These are phyloP conservation scores for Mortierella claussenii DNA, from an alignment of 192 early-diverging fungal genomes.

Conservation along the genomic window DNA sequence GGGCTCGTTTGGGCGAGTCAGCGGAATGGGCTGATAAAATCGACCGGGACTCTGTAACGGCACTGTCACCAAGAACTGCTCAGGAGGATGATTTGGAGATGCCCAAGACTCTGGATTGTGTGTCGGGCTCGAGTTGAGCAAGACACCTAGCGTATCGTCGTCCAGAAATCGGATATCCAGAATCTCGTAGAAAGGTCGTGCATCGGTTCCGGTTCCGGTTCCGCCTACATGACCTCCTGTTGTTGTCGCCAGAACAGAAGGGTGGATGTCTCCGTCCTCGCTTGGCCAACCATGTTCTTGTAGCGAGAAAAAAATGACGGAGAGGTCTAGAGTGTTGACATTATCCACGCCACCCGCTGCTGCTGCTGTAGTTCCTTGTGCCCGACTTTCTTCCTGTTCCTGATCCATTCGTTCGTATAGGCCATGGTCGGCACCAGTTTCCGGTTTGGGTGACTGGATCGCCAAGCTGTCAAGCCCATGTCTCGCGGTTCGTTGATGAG, in stretches of 20 bases:
- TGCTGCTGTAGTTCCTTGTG: neutral
- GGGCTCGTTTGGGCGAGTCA: no score
- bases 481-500: neutral
- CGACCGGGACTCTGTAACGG: slow-evolving; percentile 8
- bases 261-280: neutral
- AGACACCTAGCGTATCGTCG: slow-evolving; percentile 10
- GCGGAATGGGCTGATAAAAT: slow-evolving; percentile 1
- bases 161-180: slow-evolving; percentile 20
- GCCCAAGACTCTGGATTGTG: no score
- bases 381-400: neutral
- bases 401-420: no score
- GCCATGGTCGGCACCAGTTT: neutral
- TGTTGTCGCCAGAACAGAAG: neutral
- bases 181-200: slow-evolving; percentile 1
- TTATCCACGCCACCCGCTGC: neutral
- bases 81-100: neutral
- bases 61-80: slow-evolving; percentile 15
- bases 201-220: no score
- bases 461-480: neutral
- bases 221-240: neutral
- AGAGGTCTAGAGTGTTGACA: neutral
- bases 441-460: neutral
- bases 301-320: slow-evolving; percentile 8
- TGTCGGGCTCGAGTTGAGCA: slow-evolving; percentile 5
- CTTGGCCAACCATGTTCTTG: slow-evolving; percentile 6